A percentile compares a stretch with the other conserved stretches of the same genome.
phyloP scores from a whole-genome alignment of 225 moss, liverwort and hornwort species.

The Polytrichum formosum region DNA sequence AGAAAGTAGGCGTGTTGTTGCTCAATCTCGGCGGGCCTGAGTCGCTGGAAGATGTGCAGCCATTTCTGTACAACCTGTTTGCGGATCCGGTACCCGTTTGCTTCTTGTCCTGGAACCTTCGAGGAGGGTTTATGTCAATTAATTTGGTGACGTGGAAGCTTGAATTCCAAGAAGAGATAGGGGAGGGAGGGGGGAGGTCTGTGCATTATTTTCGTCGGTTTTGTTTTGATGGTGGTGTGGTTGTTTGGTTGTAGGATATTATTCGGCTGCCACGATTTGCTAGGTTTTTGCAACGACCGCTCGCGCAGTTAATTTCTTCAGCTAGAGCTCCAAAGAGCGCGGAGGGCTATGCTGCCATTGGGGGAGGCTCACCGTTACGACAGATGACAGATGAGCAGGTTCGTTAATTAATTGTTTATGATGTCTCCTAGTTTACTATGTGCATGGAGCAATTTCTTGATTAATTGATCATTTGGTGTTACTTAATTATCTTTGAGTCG shows the following conservation, averaged over 20 bases:
- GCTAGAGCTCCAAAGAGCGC: conserved; percentile 94
- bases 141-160: not conserved
- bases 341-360: conserved; percentile 86
- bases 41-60: conserved; percentile 89
- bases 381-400: conserved; percentile 92
- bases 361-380: conserved; percentile 91
- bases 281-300: conserved; percentile 83
- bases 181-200: too few relatives aligned
- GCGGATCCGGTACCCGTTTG: conserved; percentile 76
- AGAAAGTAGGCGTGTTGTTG: conserved; percentile 84
- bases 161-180: not conserved
- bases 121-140: not conserved
- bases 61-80: conserved; percentile 89
- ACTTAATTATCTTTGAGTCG: too few relatives aligned
- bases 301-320: conserved; percentile 89
- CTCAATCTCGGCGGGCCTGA: conserved; percentile 95
- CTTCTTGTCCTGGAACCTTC: not conserved
- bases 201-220: too few relatives aligned
- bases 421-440: not conserved
- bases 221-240: not conserved
- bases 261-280: conserved; percentile 84
- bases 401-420: conserved; percentile 1
- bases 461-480: too few relatives aligned
- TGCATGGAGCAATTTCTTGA: too few relatives aligned
- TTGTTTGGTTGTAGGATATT: conserved; percentile 58